Percentiles rank a stretch among this genome's conserved stretches.
These are phyloP conservation scores for Chalciporus pseudorubinellus DNA, from an alignment of 768 basidiomycete genomes.

Conservation along the genomic window DNA sequence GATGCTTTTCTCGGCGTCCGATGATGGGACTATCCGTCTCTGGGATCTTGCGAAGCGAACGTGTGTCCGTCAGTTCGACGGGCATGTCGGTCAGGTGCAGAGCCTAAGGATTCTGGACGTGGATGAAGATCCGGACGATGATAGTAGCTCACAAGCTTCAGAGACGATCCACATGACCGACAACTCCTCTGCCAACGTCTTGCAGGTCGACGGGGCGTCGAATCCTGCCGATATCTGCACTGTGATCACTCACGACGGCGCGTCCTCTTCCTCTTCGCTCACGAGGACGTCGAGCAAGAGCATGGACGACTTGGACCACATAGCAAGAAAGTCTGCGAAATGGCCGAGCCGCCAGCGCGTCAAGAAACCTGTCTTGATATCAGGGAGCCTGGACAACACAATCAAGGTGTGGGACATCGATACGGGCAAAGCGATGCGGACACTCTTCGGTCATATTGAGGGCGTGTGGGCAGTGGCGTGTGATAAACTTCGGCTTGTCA, in stretches of 20 bases:
- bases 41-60: slow-evolving; percentile 86
- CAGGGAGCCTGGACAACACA: slow-evolving; percentile 92
- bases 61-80: slow-evolving; percentile 81
- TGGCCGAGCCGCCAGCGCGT: slow-evolving; percentile 15
- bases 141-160: slow-evolving; percentile 10
- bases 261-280: neutral
- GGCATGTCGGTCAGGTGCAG: slow-evolving; percentile 95
- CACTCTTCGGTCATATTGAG: slow-evolving; percentile 96
- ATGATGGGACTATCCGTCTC: slow-evolving; percentile 88
- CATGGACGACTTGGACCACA: slow-evolving; percentile 12
- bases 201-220: slow-evolving; percentile 12
- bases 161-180: slow-evolving; percentile 15
- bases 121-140: slow-evolving; percentile 45
- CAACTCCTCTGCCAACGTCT: slow-evolving; percentile 12
- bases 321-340: neutral
- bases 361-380: slow-evolving; percentile 75
- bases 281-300: slow-evolving; percentile 8
- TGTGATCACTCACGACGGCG: slow-evolving; percentile 28
- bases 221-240: slow-evolving; percentile 26
- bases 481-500: slow-evolving; percentile 88
- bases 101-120: slow-evolving; percentile 76
- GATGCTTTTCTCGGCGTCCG: slow-evolving; percentile 96
- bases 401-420: slow-evolving; percentile 97
- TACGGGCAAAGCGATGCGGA: slow-evolving; percentile 69
- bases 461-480: slow-evolving; percentile 96